Evolutionary conservation across 345 rosid genomes (phyloP).

Genomic region (Acer saccharum): DNA sequence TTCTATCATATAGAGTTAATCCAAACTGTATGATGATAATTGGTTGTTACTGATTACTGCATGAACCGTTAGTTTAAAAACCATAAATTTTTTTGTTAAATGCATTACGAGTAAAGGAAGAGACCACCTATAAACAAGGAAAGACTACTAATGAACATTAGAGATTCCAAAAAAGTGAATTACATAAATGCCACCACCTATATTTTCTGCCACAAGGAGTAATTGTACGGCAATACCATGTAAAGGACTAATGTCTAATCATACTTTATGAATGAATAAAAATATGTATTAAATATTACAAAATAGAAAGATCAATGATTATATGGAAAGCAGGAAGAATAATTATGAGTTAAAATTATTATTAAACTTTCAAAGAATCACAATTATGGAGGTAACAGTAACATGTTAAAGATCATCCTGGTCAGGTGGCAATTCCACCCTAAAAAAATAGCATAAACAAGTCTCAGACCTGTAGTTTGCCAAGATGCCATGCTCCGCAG

Average conservation of each 20-base stretch:
- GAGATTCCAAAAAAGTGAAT: not conserved
- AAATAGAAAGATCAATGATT: not conserved
- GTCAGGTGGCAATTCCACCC: not conserved
- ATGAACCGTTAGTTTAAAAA: not conserved
- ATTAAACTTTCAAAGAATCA: not conserved
- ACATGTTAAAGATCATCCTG: not conserved
- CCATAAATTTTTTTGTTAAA: not conserved
- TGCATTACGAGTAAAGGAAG: not conserved
- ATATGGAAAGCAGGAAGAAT: not conserved
- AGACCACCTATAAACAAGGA: not conserved
- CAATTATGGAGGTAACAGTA: not conserved
- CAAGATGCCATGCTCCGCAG: conserved; percentile 91
- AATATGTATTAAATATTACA: not conserved
- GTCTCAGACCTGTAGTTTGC: conserved; percentile 71
- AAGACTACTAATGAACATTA: not conserved
- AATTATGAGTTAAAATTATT: not conserved
- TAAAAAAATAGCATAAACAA: not conserved
- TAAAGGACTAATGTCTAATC: not conserved
- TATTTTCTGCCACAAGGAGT: not conserved
- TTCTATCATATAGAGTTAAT: too few relatives aligned
- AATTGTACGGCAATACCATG: not conserved
- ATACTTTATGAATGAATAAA: too few relatives aligned
- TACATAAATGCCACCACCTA: not conserved
- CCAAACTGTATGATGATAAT: too few relatives aligned
- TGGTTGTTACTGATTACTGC: not conserved